Base-by-base conservation (phyloP, 2,329 filamentous ascomycete genomes). In the Curvularia sp. region DNA sequence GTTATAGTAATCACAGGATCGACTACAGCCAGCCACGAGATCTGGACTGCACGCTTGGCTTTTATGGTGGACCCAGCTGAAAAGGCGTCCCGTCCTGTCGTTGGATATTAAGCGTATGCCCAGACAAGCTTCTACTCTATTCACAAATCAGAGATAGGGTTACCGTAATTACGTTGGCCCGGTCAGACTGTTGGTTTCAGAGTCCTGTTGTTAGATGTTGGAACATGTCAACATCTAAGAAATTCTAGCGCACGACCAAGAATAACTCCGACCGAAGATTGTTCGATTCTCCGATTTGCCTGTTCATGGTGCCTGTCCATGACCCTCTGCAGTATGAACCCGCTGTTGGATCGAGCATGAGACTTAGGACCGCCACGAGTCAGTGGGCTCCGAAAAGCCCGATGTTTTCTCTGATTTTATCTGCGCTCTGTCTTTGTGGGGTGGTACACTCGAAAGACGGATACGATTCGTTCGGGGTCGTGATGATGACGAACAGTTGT, bases 11-110 rank as follows among this genome's bases (percentile, higher is more conserved):
- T 18, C n/a, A 5, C 5, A 7, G 24, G 22, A 13, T 63, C 66
- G 65, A 65, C 49, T 46, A 60, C 18, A 26, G 43, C 30, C 8
- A 43, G 58, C 48, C 44, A 51, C 33, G 46, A 55, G 28, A 58
- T 59, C 39, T 42, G 42, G 60, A 64, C 62, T 63, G 49, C 54
- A 47, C 20, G 48, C 63, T 69, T 66, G 60, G 62, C 60, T 58
- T 56, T 12, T 10, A n/a, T 35, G 30, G 46, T 4, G 12, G 46
- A 9, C 15, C 31, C 41, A 57, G 35, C 43, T 54, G 50, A 54
- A 35, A 38, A 52, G 42, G 39, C 24, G 24, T 30, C 15, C 31
- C 12, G 30, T 51, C 48, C 39, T 24, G 31, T 13, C n/a, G 33
- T 30, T 10, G 53, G 13, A n/a, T 22, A 12, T 49, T 31, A 24